phyloP scores from a whole-genome alignment of 2,329 filamentous ascomycete genomes.

The Parafenestella ontariensis region DNA sequence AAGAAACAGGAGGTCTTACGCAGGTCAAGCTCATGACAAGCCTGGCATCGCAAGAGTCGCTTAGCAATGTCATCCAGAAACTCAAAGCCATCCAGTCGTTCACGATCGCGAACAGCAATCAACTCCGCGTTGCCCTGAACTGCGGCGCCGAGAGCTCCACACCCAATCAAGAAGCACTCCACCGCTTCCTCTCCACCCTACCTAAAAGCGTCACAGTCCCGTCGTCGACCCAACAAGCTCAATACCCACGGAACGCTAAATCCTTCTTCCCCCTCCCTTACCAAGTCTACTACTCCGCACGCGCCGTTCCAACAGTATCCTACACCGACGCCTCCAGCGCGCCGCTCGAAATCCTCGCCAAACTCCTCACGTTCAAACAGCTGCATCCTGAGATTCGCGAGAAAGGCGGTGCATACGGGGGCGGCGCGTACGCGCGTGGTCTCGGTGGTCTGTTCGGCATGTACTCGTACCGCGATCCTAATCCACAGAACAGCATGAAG shows the following conservation, averaged over 20 bases:
- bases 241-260: constrained; percentile 61
- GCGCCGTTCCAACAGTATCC: constrained; percentile 81
- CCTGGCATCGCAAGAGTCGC: constrained; percentile 76
- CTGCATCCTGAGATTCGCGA: constrained; percentile 97
- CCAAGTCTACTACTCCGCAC: constrained; percentile 92
- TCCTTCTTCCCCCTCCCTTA: constrained; percentile 95
- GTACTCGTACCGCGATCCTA: constrained; percentile 96
- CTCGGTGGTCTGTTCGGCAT: constrained; percentile 89
- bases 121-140: constrained; percentile 81
- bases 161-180: constrained; percentile 73
- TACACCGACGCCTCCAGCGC: constrained; percentile 80
- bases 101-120: constrained; percentile 71
- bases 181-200: constrained; percentile 72
- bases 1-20: constrained; percentile 88
- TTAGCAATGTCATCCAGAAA: constrained; percentile 79
- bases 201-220: constrained; percentile 51
- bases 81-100: constrained; percentile 85
- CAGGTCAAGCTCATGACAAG: constrained; percentile 86
- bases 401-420: constrained; percentile 95
- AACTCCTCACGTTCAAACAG: constrained; percentile 94
- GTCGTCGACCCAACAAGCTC: constrained; percentile 38
- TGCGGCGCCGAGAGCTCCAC: constrained; percentile 78
- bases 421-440: constrained; percentile 81
- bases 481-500: constrained; percentile 84
- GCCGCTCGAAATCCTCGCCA: constrained; percentile 84